phyloP scores from a whole-genome alignment of 2,329 filamentous ascomycete genomes.

The Colletotrichum trifolii region DNA sequence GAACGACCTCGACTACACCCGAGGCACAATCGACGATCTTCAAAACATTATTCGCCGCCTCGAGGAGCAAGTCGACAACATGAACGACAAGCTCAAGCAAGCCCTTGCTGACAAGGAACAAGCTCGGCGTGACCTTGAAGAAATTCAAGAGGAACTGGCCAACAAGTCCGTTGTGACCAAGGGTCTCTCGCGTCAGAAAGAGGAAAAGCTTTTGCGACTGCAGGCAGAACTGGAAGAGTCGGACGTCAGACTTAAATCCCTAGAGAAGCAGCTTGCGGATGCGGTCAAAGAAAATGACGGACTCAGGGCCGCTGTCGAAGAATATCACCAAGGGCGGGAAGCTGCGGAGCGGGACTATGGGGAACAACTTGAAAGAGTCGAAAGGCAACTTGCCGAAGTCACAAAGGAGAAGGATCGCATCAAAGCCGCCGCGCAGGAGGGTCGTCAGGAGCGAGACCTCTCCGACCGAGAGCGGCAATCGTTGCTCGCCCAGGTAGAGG shows the following conservation, averaged over 20 bases:
- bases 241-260: constrained; percentile 58
- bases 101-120: constrained; percentile 65
- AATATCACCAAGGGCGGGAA: constrained; percentile 56
- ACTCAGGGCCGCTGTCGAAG: constrained; percentile 57
- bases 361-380: constrained; percentile 57
- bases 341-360: constrained; percentile 50
- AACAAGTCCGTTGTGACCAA: constrained; percentile 83
- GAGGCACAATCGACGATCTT: constrained; percentile 68
- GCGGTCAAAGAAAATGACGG: constrained; percentile 59
- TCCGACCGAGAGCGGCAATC: constrained; percentile 51
- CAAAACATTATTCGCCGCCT: constrained; percentile 64
- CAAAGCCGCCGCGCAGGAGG: constrained; percentile 56
- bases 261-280: constrained; percentile 62
- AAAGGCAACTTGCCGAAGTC: constrained; percentile 60
- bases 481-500: constrained; percentile 62
- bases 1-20: constrained; percentile 66
- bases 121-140: constrained; percentile 69
- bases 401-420: constrained; percentile 59
- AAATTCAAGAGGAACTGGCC: constrained; percentile 80
- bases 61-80: constrained; percentile 65
- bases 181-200: constrained; percentile 78
- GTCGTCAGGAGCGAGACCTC: constrained; percentile 56
- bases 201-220: constrained; percentile 74
- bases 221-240: constrained; percentile 72
- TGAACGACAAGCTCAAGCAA: constrained; percentile 65